Evolutionary conservation across 768 basidiomycete species (phyloP).

Genomic region (Leccinellum albellum): DNA sequence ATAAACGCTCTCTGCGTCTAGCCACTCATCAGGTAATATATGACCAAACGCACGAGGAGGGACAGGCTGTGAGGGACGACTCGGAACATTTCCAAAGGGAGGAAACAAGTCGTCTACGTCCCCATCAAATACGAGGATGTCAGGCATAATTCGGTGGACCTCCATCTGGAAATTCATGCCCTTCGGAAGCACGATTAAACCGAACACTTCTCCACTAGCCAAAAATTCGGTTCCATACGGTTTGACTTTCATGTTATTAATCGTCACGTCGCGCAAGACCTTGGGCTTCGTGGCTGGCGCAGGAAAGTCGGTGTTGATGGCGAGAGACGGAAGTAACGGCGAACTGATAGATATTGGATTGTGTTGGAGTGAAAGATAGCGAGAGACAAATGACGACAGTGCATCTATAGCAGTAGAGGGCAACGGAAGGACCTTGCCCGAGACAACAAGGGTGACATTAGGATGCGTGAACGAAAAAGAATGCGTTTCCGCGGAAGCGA

Average conservation of each 20-base stretch:
- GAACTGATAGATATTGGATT: constrained; percentile 59
- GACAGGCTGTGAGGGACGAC: constrained; percentile 58
- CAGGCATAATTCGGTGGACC: constrained; percentile 65
- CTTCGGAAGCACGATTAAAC: constrained; percentile 59
- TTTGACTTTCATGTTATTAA: constrained; percentile 70
- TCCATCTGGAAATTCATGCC: constrained; percentile 66
- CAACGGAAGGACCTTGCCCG: constrained; percentile 57
- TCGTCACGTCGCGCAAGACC: constrained; percentile 67
- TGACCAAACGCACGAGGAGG: constrained; percentile 74
- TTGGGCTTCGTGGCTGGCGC: constrained; percentile 59
- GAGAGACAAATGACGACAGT: constrained; percentile 60
- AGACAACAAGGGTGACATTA: constrained; percentile 57
- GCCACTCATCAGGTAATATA: constrained; percentile 69
- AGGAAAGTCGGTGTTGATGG: constrained; percentile 56
- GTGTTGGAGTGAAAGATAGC: constrained; percentile 55
- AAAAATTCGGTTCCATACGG: constrained; percentile 46
- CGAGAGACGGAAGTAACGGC: constrained; percentile 48
- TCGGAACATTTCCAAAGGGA: constrained; percentile 34
- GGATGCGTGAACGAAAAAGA: constrained; percentile 64
- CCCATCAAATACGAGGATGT: constrained; percentile 77
- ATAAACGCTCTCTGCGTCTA: constrained; percentile 43
- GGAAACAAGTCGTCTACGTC: constrained; percentile 41
- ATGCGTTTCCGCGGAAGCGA: constrained; percentile 52
- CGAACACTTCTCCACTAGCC: constrained; percentile 69
- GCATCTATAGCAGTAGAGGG: constrained; percentile 34